phyloP scores from a whole-genome alignment of 2,329 filamentous ascomycete genomes.

The Pseudophaeomoniella oleicola region DNA sequence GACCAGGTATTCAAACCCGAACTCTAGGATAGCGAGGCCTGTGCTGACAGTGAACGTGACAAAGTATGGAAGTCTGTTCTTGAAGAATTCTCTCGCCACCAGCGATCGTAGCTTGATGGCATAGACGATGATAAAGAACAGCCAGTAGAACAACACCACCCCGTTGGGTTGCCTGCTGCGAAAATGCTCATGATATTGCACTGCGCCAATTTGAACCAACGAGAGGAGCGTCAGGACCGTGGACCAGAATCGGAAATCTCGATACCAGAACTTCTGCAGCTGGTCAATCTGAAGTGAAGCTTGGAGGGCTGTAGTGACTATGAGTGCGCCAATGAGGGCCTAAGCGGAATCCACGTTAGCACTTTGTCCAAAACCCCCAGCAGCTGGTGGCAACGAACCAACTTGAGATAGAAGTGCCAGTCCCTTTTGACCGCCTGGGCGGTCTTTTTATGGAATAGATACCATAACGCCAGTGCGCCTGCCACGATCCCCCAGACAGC shows the following conservation, averaged over 20 bases:
- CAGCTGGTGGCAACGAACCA: constrained; percentile 44
- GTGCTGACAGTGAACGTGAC: constrained; percentile 58
- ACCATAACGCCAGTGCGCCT: constrained; percentile 66
- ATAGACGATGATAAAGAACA: constrained; percentile 66
- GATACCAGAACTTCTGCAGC: constrained; percentile 55
- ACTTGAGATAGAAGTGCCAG: constrained; percentile 85
- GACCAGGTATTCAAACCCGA: constrained; percentile 71
- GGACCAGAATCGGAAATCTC: constrained; percentile 78
- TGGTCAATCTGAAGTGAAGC: constrained; percentile 60
- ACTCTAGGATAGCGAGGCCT: constrained; percentile 54
- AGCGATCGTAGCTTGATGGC: constrained; percentile 76
- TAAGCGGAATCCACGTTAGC: constrained; percentile 14
- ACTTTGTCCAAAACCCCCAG: not conserved
- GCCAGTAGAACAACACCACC: constrained; percentile 83
- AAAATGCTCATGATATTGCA: constrained; percentile 79
- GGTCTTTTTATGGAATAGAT: constrained; percentile 56
- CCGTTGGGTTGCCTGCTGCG: constrained; percentile 74
- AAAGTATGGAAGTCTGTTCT: constrained; percentile 57
- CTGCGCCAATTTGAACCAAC: constrained; percentile 56
- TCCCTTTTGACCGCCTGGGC: constrained; percentile 59
- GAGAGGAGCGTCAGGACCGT: constrained; percentile 58
- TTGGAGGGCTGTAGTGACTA: constrained; percentile 56
- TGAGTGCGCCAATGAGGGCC: constrained; percentile 52
- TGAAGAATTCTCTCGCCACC: constrained; percentile 60
- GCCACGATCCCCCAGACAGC: constrained; percentile 65